Evolutionary conservation across 495 filamentous ascomycete species (phyloP), one percentile per base, ranked within the genome.

Genomic region (Aspergillus ellipticus): DNA sequence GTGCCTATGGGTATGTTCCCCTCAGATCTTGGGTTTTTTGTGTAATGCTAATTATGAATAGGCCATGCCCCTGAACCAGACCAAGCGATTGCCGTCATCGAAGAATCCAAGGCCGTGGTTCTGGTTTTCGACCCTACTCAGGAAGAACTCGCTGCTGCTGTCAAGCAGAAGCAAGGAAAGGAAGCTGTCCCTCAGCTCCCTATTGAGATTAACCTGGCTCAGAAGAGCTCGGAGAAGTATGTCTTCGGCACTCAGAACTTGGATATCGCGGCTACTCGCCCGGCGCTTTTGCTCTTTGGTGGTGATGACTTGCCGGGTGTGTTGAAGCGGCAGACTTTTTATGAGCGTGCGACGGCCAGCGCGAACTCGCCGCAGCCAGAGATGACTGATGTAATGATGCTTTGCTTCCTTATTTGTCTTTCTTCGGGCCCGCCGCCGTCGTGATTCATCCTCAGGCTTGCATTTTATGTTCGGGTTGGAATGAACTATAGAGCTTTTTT

Each of bases 381-480:
- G 31, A 49, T 17, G 45, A 41, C 29, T 17, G 54, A 56, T 49
- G 45, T 31, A 9, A 56, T 50, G 46, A 56, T 56, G 45, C 35
- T 56, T 29, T 56, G 54, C 49, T 49, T 56, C 8, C 45, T 56
- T 29, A 56, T 56, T 21, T 56, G 54, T 50, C 21, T 56, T 31
- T 56, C 54, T 29, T 56, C 45, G 41, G 54, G 54, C 3, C 54
- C 54, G 19, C 31, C 54, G 11, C 54, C 54, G 42, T 56, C 54
- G 42, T 56, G 22, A 56, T n/a, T n/a, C n/a, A n/a, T n/a, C n/a
- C n/a, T n/a, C n/a, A n/a, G n/a, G n/a, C n/a, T n/a, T n/a, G n/a
- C n/a, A n/a, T n/a, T n/a, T n/a, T n/a, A n/a, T n/a, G n/a, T n/a
- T n/a, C n/a, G n/a, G n/a, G n/a, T n/a, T n/a, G n/a, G n/a, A n/a